Conservation (phyloP, 306 rosid genomes). For the Pterocarpus santalinus region DNA sequence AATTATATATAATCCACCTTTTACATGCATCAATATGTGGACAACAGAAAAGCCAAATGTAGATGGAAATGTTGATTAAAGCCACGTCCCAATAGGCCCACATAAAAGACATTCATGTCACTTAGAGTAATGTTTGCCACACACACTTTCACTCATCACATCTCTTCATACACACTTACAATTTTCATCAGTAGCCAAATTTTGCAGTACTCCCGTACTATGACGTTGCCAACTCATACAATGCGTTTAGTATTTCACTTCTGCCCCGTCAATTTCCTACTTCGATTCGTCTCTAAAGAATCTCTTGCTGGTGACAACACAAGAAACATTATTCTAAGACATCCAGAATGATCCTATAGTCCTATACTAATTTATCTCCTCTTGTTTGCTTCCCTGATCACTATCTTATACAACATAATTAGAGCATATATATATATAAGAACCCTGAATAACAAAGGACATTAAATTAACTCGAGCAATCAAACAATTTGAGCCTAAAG, state of each 20-base stretch:
- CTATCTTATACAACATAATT: neutral
- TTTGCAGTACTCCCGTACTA: neutral
- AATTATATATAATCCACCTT: neutral
- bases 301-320: conserved; percentile 48
- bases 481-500: conserved; percentile 5
- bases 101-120: conserved; percentile 28
- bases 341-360: neutral
- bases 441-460: neutral
- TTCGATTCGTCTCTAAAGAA: conserved; percentile 8
- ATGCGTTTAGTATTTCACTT: neutral
- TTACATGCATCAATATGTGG: conserved; percentile 29
- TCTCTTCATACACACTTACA: neutral
- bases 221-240: neutral
- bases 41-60: conserved; percentile 54
- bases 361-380: neutral
- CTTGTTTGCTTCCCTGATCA: conserved; percentile 5
- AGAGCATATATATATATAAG: neutral
- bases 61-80: conserved; percentile 14
- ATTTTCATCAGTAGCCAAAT: neutral
- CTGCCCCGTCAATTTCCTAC: neutral
- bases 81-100: conserved; percentile 34
- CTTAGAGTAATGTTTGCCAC: neutral
- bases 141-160: neutral
- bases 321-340: conserved; percentile 6
- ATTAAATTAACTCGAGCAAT: neutral